A percentile compares a stretch with the other conserved stretches of the same genome.
Conservation (phyloP, 352 stramenopile genomes). For the Globisporangium spinosum region DNA sequence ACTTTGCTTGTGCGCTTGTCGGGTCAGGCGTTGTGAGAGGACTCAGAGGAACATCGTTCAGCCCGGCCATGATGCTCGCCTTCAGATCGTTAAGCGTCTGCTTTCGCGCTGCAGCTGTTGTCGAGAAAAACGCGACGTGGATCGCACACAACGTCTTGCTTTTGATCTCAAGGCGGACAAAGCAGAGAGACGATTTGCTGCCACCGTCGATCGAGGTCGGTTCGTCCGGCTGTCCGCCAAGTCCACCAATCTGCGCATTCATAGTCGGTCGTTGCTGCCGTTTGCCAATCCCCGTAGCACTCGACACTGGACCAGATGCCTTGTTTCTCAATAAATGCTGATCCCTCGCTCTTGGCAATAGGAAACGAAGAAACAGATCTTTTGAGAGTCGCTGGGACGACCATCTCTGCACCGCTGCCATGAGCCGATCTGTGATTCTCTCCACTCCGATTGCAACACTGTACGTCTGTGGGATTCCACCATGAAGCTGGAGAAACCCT, state of each 20-base stretch:
- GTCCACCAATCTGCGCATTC: conserved; percentile 14
- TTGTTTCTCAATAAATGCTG: conserved; percentile 17
- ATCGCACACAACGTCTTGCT: conserved; percentile 75
- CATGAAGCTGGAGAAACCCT: conserved; percentile 33
- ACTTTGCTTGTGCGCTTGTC: conserved; percentile 8
- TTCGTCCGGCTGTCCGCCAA: conserved; percentile 11
- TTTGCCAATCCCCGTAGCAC: conserved; percentile 14
- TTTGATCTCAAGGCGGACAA: conserved; percentile 78
- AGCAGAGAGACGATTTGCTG: conserved; percentile 67
- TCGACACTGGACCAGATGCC: conserved; percentile 18
- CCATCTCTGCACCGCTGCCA: conserved; percentile 65
- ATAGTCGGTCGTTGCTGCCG: conserved; percentile 29
- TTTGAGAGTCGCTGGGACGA: conserved; percentile 73
- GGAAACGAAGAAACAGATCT: conserved; percentile 80
- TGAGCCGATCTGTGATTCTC: conserved; percentile 47
- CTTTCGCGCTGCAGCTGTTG: conserved; percentile 50
- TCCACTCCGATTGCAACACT: conserved; percentile 47
- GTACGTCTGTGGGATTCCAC: conserved; percentile 29
- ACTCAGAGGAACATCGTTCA: conserved; percentile 40
- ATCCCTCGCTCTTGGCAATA: conserved; percentile 24
- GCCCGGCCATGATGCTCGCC: conserved; percentile 43
- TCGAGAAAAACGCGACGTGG: conserved; percentile 87
- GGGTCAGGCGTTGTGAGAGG: conserved; percentile 10
- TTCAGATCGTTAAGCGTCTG: conserved; percentile 76
- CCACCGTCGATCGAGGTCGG: conserved; percentile 22